Evolutionary conservation across 164 flowering plant species (phyloP), one percentile per base, ranked within the genome.

Genomic region (Magnolia changhungtana): DNA sequence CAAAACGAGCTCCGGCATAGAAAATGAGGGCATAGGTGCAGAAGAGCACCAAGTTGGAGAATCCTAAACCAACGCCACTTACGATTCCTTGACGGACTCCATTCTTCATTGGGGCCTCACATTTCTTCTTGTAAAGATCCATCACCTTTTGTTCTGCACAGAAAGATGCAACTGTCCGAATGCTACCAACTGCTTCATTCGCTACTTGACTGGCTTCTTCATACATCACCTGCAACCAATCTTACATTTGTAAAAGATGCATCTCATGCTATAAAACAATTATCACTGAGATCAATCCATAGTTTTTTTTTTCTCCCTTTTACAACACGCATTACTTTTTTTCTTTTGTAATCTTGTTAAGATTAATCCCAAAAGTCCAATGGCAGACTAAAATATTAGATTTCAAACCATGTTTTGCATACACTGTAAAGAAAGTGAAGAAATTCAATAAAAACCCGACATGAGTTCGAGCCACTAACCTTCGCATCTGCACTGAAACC

Each of bases 401-500:
- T 37, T 37, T 37, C 45, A 37, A 37, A 37, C 45, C 45, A 37
- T 37, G 45, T 37, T 37, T 37, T 37, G 45, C 45, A 37, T 37
- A 4, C 45, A 37, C 45, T 4, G 45, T 27, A 27, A 37, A 37
- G 45, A 37, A 37, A 37, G 7, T 37, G 45, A 37, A 37, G 45
- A 37, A 37, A 37, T 37, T 3, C 45, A 37, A 37, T 3, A 59
- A 31, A n/a, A 18, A 31, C 71, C 23, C 37, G 2, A 63, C 76
- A 61, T 93, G 89, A 65, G 85, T 92, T 6, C 83, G 1, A 10
- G 83, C 66, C 67, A 90, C 95, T 49, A 27, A 83, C 83, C 86
- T 86, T 83, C 4, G 89, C 89, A 77, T 86, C 87, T 16, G 81
- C 86, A 58, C 81, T 84, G 77, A 84, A 86, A 11, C 88, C 88